These are phyloP conservation scores for Nissolia schottii DNA, from an alignment of 306 rosid species.

Conservation along the genomic window DNA sequence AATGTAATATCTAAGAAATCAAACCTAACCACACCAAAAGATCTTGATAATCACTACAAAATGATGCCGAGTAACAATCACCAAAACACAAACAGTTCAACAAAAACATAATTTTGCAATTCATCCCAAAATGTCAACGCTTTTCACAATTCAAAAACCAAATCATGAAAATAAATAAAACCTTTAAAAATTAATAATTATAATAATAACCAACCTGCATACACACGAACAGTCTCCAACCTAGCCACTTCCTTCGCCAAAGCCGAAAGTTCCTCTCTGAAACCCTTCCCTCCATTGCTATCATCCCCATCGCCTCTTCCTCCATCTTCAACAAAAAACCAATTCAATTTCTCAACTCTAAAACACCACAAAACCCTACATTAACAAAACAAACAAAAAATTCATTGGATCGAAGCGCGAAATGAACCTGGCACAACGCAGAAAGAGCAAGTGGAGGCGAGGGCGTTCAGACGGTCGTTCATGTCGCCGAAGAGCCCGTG, in stretches of 20 bases:
- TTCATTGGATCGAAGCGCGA: not conserved
- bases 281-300: constrained; percentile 41
- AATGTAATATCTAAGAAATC: not conserved
- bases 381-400: not conserved
- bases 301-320: constrained; percentile 31
- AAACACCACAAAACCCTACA: not conserved
- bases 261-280: constrained; percentile 81
- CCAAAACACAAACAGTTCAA: not conserved
- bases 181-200: not conserved
- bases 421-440: constrained; percentile 35
- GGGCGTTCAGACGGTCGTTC: constrained; percentile 35
- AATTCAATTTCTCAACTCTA: constrained; percentile 11
- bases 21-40: not conserved
- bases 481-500: constrained; percentile 41
- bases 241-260: constrained; percentile 92
- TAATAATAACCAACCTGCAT: constrained; percentile 54
- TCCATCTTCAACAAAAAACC: constrained; percentile 37
- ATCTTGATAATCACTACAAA: not conserved
- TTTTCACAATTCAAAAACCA: constrained; percentile 4
- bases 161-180: not conserved
- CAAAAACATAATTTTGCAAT: not conserved
- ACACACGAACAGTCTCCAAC: constrained; percentile 74
- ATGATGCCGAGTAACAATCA: not conserved
- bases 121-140: not conserved
- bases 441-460: constrained; percentile 45